A percentile compares a stretch with the other conserved stretches of the same genome.
phyloP scores from a whole-genome alignment of 169 alveolate species.

The Plasmodium gonderi region DNA sequence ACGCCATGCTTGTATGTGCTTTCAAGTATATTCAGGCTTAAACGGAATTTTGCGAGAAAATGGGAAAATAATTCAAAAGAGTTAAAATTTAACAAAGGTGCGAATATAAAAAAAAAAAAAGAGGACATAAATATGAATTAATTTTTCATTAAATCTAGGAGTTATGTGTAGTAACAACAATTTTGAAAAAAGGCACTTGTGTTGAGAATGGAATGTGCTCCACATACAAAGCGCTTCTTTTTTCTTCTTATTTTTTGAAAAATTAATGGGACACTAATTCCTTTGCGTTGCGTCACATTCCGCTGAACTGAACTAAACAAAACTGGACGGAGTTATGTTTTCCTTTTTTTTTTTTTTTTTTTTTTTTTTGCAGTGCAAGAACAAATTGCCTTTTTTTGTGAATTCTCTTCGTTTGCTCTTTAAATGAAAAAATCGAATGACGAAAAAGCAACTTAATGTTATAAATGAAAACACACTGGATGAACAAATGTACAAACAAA shows the following conservation, averaged over 20 bases:
- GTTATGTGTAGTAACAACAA: neutral
- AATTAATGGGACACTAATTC: neutral
- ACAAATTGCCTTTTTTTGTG: neutral
- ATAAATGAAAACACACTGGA: neutral
- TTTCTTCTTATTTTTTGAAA: neutral
- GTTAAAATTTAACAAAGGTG: neutral
- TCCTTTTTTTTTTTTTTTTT: neutral
- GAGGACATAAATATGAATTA: neutral
- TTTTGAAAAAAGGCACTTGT: neutral
- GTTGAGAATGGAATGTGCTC: neutral
- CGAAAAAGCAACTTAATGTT: neutral
- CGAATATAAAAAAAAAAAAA: neutral
- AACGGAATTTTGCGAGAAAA: neutral
- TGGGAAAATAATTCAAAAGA: neutral
- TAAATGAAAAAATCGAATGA: neutral
- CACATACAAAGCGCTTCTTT: neutral
- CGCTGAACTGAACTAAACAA: neutral
- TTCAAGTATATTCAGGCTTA: neutral
- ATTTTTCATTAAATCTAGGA: slow-evolving; percentile 1
- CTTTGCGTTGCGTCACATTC: neutral
- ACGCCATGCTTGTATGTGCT: neutral
- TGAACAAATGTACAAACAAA: neutral
- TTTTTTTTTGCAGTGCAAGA: neutral
- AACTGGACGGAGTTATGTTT: no score
- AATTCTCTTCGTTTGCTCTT: neutral